phyloP scores from a whole-genome alignment of 768 basidiomycete species.

The Tulasnella sp. region DNA sequence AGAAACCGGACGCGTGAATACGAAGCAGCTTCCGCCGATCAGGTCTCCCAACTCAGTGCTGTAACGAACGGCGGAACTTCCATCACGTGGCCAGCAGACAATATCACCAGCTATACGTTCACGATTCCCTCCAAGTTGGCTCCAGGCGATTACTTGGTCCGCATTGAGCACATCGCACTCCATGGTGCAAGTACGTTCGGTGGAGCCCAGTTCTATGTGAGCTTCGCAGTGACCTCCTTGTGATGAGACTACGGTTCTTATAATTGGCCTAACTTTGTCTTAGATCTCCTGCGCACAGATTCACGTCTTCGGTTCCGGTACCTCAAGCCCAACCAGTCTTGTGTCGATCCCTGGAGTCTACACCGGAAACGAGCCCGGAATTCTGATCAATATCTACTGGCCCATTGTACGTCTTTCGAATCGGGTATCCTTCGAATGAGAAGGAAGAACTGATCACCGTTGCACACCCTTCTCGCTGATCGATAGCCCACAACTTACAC shows the following conservation, averaged over 20 bases:
- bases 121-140: background rate
- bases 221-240: no score
- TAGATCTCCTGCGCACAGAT: background rate
- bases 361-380: conserved; percentile 1
- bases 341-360: conserved; percentile 11
- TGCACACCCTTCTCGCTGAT: background rate
- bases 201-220: conserved; percentile 4
- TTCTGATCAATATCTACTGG: background rate
- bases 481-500: background rate
- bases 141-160: conserved; percentile 12
- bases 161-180: conserved; percentile 22
- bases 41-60: conserved; percentile 10
- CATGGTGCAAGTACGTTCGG: background rate
- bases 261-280: no score
- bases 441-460: background rate
- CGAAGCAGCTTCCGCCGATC: background rate
- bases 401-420: background rate
- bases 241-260: no score
- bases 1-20: no score
- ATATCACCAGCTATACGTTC: background rate
- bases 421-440: background rate
- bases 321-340: background rate
- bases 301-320: background rate
- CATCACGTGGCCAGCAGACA: conserved; percentile 5
- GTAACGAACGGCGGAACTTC: conserved; percentile 5